Conservation (phyloP, 2,329 filamentous ascomycete species). For the Aspergillus latus region DNA sequence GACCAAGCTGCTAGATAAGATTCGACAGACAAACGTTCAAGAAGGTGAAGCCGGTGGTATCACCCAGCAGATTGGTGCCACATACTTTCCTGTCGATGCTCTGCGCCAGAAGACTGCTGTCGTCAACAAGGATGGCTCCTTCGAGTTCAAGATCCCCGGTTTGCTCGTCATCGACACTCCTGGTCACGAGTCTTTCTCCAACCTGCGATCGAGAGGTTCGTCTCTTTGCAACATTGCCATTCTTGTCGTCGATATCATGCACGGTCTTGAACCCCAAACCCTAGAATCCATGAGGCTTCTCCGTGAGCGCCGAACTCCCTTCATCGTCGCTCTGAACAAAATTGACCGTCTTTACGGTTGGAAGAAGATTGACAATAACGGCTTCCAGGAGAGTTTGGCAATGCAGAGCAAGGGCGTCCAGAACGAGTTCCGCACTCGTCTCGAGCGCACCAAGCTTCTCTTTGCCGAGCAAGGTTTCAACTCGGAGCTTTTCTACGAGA, state of each 20-base stretch:
- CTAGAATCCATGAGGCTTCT: slow-evolving; percentile 95
- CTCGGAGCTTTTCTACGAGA: slow-evolving; percentile 93
- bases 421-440: slow-evolving; percentile 87
- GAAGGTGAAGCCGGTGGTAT: slow-evolving; percentile 99
- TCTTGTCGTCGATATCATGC: slow-evolving; percentile 98
- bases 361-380: slow-evolving; percentile 99
- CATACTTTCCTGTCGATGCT: slow-evolving; percentile 95
- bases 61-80: slow-evolving; percentile 98
- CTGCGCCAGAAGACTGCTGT: slow-evolving; percentile 89
- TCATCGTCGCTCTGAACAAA: slow-evolving; percentile 99
- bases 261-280: slow-evolving; percentile 95
- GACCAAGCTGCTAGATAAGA: slow-evolving; percentile 98
- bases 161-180: slow-evolving; percentile 96
- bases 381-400: slow-evolving; percentile 87
- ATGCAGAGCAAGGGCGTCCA: slow-evolving; percentile 91
- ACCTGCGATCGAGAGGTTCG: slow-evolving; percentile 92
- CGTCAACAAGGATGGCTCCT: slow-evolving; percentile 83
- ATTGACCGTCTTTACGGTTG: slow-evolving; percentile 99
- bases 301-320: slow-evolving; percentile 90
- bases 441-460: slow-evolving; percentile 87
- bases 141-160: slow-evolving; percentile 97
- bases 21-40: slow-evolving; percentile 97
- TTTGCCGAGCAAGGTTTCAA: slow-evolving; percentile 98
- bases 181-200: slow-evolving; percentile 99
- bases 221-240: slow-evolving; percentile 99